phyloP scores from a whole-genome alignment of 352 stramenopile genomes.

The Phytopythium chamaehyphon region DNA sequence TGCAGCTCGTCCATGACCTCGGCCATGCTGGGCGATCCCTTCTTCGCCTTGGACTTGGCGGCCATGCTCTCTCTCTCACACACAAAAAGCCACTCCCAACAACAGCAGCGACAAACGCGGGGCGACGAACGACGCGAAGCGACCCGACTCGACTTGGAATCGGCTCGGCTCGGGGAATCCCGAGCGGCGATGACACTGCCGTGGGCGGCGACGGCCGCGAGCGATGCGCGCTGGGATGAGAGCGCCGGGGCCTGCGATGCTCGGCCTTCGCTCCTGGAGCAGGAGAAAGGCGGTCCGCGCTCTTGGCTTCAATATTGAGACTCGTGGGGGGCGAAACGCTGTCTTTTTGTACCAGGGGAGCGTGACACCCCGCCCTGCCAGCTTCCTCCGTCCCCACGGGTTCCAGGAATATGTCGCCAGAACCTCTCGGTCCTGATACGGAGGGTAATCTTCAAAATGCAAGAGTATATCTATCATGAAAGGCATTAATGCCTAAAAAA shows the following conservation, averaged over 20 bases:
- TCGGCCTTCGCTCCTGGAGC: neutral
- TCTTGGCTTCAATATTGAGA: constrained; percentile 12
- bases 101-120: neutral
- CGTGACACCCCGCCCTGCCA: neutral
- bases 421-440: too few relatives aligned
- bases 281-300: constrained; percentile 5
- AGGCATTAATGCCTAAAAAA: too few relatives aligned
- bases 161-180: too few relatives aligned
- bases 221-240: neutral
- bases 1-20: constrained; percentile 96
- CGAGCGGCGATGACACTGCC: too few relatives aligned
- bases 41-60: constrained; percentile 8
- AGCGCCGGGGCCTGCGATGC: neutral
- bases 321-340: neutral
- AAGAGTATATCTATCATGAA: too few relatives aligned
- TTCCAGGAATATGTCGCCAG: neutral
- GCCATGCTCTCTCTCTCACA: neutral
- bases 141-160: too few relatives aligned
- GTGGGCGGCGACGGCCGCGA: too few relatives aligned
- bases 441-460: too few relatives aligned
- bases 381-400: neutral
- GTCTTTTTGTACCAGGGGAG: constrained; percentile 1
- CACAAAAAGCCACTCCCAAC: neutral
- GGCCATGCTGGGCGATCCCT: constrained; percentile 48
- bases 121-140: too few relatives aligned